Percentiles rank a stretch among this genome's conserved stretches.
Evolutionary conservation across 2,329 filamentous ascomycete genomes (phyloP).

Genomic region (Nemania sp.): DNA sequence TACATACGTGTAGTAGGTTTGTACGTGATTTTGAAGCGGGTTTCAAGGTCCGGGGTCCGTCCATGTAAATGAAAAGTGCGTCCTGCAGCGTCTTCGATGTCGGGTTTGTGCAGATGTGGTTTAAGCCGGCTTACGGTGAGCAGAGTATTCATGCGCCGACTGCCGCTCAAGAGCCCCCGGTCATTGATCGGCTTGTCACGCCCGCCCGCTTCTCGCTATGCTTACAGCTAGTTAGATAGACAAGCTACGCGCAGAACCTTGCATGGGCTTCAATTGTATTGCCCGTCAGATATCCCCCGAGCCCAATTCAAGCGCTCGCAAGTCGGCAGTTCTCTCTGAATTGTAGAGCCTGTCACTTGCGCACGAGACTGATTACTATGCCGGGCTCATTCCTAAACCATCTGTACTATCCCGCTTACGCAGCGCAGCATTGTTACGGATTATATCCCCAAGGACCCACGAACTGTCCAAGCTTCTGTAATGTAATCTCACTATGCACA

Average conservation of each 20-base stretch:
- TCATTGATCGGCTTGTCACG: conserved; percentile 13
- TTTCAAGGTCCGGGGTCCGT: not conserved
- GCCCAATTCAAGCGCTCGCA: conserved; percentile 8
- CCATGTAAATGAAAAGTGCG: not conserved
- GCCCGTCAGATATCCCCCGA: not conserved
- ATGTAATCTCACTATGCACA: not conserved
- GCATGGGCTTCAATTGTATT: conserved; percentile 2
- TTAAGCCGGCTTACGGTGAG: too few species aligned
- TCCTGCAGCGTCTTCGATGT: not conserved
- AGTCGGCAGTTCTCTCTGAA: conserved; percentile 12
- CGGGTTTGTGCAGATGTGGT: not conserved
- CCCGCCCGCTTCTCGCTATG: not conserved
- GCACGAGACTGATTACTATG: conserved; percentile 25
- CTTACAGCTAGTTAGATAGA: conserved; percentile 18
- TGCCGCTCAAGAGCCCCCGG: not conserved
- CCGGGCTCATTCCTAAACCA: conserved; percentile 2
- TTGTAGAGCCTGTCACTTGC: not conserved
- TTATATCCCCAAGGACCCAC: conserved; percentile 5
- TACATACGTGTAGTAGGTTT: not conserved
- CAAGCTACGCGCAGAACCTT: conserved; percentile 10
- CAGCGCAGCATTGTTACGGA: conserved; percentile 15
- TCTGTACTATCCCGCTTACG: conserved; percentile 15
- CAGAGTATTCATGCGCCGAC: not conserved
- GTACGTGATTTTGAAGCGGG: too few species aligned
- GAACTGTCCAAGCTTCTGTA: not conserved